Evolutionary conservation across 176 grass and related monocot genomes (phyloP).

Genomic region (Sorghum bicolor): DNA sequence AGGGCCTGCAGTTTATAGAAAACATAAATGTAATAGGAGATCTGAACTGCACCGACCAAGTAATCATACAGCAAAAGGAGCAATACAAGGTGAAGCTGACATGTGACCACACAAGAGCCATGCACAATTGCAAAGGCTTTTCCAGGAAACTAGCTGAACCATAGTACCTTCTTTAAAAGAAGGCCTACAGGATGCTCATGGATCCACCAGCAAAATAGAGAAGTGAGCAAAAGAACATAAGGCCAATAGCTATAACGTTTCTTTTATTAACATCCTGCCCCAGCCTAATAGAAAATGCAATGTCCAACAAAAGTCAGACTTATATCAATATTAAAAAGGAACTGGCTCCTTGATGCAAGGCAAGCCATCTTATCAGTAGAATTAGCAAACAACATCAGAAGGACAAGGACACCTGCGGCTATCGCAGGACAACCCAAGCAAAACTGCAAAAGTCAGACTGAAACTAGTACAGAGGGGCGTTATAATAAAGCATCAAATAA

Average conservation of each 20-base stretch:
- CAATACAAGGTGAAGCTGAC: background rate
- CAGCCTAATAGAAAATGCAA: slow-evolving; percentile 17
- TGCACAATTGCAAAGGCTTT: background rate
- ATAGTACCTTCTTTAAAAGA: slow-evolving; percentile 37
- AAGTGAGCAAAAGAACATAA: slow-evolving; percentile 12
- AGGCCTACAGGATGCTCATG: slow-evolving; percentile 4
- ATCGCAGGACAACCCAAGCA: slow-evolving; percentile 4
- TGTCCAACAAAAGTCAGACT: slow-evolving; percentile 18
- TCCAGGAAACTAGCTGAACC: slow-evolving; percentile 11
- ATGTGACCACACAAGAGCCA: slow-evolving; percentile 3
- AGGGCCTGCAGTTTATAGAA: background rate
- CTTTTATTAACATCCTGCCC: slow-evolving; percentile 9
- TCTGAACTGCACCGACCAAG: slow-evolving; percentile 1
- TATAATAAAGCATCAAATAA: slow-evolving; percentile 1
- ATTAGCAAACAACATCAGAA: slow-evolving; percentile 20
- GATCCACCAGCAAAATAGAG: background rate
- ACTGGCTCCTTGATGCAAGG: slow-evolving; percentile 15
- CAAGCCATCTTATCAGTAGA: slow-evolving; percentile 1
- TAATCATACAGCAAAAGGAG: background rate
- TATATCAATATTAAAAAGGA: slow-evolving; percentile 11
- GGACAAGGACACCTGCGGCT: background rate
- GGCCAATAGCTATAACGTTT: background rate
- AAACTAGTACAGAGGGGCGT: slow-evolving; percentile 1
- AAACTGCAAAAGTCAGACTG: slow-evolving; percentile 20
- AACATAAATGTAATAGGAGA: background rate